phyloP scores from a whole-genome alignment of 441 rosid species.

The Adansonia gregorii region DNA sequence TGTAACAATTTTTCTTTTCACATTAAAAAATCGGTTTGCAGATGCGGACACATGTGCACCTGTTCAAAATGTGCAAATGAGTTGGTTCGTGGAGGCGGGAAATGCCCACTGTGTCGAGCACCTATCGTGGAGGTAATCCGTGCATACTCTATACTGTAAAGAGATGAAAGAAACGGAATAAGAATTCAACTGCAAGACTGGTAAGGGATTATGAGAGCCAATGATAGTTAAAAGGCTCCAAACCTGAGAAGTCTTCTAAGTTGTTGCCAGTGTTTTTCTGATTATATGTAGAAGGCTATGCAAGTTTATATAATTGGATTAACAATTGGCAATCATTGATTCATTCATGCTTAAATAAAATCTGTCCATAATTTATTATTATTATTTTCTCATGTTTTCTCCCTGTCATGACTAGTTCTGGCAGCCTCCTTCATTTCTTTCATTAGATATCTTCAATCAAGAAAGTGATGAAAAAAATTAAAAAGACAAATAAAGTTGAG shows the following conservation, averaged over 20 bases:
- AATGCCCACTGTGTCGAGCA: conserved; percentile 96
- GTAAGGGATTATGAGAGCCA: conserved; percentile 24
- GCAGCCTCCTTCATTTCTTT: background rate
- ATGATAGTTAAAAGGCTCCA: conserved; percentile 14
- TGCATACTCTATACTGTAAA: conserved; percentile 95
- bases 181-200: conserved; percentile 32
- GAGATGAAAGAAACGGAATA: conserved; percentile 19
- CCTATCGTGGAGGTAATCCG: conserved; percentile 90
- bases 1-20: background rate
- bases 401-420: background rate
- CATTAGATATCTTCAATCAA: no score
- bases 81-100: conserved; percentile 83
- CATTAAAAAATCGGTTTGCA: conserved; percentile 35
- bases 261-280: conserved; percentile 41
- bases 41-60: conserved; percentile 99
- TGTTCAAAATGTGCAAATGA: conserved; percentile 94
- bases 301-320: background rate
- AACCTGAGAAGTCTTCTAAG: conserved; percentile 34
- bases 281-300: conserved; percentile 37
- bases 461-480: no score
- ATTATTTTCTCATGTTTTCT: background rate
- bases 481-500: background rate
- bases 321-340: conserved; percentile 31
- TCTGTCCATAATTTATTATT: conserved; percentile 10
- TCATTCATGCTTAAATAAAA: conserved; percentile 48